Percentiles rank a stretch among this genome's conserved stretches.
Conservation (phyloP, 129 eudicot species). For the Heracleum sosnowskyi region DNA sequence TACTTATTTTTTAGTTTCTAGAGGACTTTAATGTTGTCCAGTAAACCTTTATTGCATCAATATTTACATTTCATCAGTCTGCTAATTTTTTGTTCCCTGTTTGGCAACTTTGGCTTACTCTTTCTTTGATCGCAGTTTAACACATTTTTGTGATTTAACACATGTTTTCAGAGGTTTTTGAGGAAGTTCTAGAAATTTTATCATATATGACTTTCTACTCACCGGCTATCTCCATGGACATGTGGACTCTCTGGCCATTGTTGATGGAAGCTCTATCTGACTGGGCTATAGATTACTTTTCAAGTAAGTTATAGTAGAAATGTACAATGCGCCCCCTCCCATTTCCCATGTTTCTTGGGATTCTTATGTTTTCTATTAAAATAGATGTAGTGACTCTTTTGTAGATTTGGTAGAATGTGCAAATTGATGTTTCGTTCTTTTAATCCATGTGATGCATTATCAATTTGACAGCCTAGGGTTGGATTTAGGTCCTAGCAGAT, state of each 20-base stretch:
- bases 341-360: background rate
- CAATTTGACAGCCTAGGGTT: background rate
- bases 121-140: background rate
- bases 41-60: background rate
- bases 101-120: background rate
- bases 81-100: background rate
- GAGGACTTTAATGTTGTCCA: background rate
- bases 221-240: slow-evolving; percentile 85
- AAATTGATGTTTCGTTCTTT: background rate
- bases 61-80: background rate
- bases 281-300: slow-evolving; percentile 95
- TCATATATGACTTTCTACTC: slow-evolving; percentile 94
- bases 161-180: slow-evolving; percentile 70
- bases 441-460: background rate
- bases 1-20: slow-evolving; percentile 12
- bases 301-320: slow-evolving; percentile 62
- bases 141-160: background rate
- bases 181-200: slow-evolving; percentile 89
- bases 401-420: background rate
- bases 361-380: background rate
- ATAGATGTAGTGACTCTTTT: background rate
- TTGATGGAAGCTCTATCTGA: slow-evolving; percentile 85
- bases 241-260: slow-evolving; percentile 99
- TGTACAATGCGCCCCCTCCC: background rate
- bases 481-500: background rate